A percentile compares a stretch with the other conserved stretches of the same genome.
Conservation (phyloP, 306 rosid species). For the Dryas drummondii region DNA sequence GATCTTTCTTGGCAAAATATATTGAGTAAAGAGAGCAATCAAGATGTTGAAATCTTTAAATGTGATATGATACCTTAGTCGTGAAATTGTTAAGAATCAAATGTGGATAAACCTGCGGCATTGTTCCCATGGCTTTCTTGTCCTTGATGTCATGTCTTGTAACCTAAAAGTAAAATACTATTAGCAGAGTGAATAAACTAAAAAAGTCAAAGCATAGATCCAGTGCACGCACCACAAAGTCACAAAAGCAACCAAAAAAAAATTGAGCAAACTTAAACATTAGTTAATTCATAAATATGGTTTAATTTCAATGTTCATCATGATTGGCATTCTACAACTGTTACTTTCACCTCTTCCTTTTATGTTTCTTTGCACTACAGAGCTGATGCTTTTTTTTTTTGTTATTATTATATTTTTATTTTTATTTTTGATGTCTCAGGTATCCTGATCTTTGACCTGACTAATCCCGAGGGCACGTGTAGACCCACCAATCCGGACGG, state of each 20-base stretch:
- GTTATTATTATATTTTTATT: neutral
- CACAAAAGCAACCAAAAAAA: neutral
- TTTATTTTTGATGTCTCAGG: too few species aligned
- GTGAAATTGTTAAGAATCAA: constrained; percentile 76
- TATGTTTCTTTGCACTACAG: neutral
- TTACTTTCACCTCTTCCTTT: neutral
- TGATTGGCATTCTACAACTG: neutral
- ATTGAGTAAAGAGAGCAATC: neutral
- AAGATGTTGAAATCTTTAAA: neutral
- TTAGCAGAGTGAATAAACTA: constrained; percentile 21
- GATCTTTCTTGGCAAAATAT: neutral
- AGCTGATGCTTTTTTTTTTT: neutral
- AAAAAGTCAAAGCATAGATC: constrained; percentile 10
- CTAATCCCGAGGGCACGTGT: too few species aligned
- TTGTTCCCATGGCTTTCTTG: constrained; percentile 78
- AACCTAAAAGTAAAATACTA: constrained; percentile 49
- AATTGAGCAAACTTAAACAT: too few species aligned
- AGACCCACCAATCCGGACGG: too few species aligned
- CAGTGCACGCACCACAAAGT: neutral
- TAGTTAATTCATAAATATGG: neutral
- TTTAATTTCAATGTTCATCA: neutral
- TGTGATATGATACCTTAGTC: constrained; percentile 60
- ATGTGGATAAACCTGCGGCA: constrained; percentile 93
- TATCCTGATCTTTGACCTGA: too few species aligned
- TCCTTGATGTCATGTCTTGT: constrained; percentile 93